phyloP scores from a whole-genome alignment of 1,139 yeast species.

The Yamadazyma diddensiae region DNA sequence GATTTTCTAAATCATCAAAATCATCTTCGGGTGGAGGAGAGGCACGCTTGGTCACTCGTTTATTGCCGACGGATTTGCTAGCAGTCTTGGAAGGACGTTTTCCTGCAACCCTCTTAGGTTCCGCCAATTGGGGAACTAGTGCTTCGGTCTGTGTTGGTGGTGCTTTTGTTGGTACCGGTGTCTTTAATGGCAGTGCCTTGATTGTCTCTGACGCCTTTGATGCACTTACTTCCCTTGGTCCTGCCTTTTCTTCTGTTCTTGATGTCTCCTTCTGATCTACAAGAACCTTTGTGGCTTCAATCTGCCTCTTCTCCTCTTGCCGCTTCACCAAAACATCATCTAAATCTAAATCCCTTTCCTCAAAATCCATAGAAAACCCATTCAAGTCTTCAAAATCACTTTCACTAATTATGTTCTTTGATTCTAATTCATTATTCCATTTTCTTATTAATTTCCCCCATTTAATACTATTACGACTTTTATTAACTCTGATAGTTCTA shows the following conservation, averaged over 20 bases:
- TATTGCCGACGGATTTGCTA: not conserved
- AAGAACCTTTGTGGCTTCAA: no score
- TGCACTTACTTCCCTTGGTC: slow-evolving; percentile 1
- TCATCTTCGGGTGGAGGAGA: slow-evolving; percentile 29
- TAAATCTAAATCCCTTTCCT: slow-evolving; percentile 20
- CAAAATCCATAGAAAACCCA: slow-evolving; percentile 14
- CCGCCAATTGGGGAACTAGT: not conserved
- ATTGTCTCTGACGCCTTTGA: slow-evolving; percentile 1
- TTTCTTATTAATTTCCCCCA: slow-evolving; percentile 13
- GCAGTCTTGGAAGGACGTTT: not conserved
- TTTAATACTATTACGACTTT: slow-evolving; percentile 31
- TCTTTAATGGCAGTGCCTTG: slow-evolving; percentile 1
- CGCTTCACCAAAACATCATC: slow-evolving; percentile 11
- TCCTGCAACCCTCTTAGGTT: not conserved
- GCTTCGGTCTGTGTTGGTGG: not conserved
- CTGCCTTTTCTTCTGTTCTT: not conserved
- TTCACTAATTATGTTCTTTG: slow-evolving; percentile 27
- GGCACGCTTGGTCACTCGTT: slow-evolving; percentile 1
- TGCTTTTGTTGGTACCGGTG: not conserved
- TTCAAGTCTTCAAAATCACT: slow-evolving; percentile 35
- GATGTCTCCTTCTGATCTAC: not conserved
- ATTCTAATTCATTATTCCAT: slow-evolving; percentile 12
- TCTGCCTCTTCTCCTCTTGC: not conserved
- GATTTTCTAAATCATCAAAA: slow-evolving; percentile 44
- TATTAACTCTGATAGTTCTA: slow-evolving; percentile 35